Conservation (phyloP, 2,329 filamentous ascomycete species). For the Phaeosphaeria sp. region DNA sequence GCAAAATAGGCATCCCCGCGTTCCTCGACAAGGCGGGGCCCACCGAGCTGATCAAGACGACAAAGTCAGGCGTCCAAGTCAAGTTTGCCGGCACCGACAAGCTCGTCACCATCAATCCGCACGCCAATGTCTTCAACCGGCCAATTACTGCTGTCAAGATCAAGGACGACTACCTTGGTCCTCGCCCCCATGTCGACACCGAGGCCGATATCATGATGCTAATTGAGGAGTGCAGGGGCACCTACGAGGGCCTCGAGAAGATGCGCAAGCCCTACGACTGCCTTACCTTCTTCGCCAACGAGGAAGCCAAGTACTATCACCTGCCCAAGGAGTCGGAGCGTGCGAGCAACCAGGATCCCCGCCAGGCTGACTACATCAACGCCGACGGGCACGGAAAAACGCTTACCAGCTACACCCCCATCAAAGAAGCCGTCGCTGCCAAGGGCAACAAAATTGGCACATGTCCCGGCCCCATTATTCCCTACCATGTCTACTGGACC, state of each 20-base stretch:
- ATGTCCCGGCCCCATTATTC: constrained; percentile 62
- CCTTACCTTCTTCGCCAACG: constrained; percentile 57
- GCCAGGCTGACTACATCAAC: constrained; percentile 50
- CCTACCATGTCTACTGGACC: constrained; percentile 64
- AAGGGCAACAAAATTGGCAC: constrained; percentile 54
- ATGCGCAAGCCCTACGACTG: constrained; percentile 62
- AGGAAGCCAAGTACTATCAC: constrained; percentile 58
- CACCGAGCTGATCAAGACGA: constrained; percentile 50
- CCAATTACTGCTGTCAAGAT: constrained; percentile 57
- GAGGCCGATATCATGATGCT: constrained; percentile 60
- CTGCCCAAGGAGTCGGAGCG: constrained; percentile 51
- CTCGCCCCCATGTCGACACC: constrained; percentile 59
- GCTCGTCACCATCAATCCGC: constrained; percentile 56
- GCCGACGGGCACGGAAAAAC: constrained; percentile 53
- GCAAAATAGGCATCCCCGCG: constrained; percentile 51
- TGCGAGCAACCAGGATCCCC: constrained; percentile 51
- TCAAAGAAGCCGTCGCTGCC: constrained; percentile 42
- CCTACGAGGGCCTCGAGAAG: constrained; percentile 60
- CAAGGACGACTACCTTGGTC: constrained; percentile 60
- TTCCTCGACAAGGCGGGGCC: constrained; percentile 51
- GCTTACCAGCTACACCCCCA: constrained; percentile 45
- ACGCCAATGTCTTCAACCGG: constrained; percentile 62
- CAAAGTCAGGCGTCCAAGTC: constrained; percentile 49
- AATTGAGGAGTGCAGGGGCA: constrained; percentile 61
- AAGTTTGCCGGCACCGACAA: constrained; percentile 51